These are phyloP conservation scores for Yarrowia porcina DNA, from an alignment of 805 yeast species.

Conservation along the genomic window DNA sequence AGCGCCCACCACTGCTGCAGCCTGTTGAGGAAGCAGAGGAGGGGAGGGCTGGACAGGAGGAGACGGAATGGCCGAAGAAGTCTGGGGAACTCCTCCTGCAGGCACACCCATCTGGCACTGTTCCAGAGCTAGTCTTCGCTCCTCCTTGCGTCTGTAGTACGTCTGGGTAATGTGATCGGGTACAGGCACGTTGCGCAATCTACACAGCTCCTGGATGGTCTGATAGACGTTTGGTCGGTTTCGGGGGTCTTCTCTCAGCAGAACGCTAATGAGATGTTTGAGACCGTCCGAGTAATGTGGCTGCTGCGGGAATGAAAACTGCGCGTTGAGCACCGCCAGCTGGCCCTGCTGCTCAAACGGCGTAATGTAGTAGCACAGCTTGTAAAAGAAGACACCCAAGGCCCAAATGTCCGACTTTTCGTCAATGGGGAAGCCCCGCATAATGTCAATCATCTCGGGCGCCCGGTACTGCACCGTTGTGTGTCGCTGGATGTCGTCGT, in stretches of 20 bases:
- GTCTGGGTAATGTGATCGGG: constrained; percentile 42
- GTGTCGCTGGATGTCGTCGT: constrained; percentile 81
- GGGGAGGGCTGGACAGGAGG: constrained; percentile 21
- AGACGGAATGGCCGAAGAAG: constrained; percentile 29
- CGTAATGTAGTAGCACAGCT: constrained; percentile 86
- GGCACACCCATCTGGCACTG: neutral
- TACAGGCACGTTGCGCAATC: constrained; percentile 53
- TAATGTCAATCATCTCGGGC: constrained; percentile 94
- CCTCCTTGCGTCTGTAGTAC: constrained; percentile 28
- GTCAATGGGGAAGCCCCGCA: constrained; percentile 78
- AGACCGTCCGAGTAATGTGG: constrained; percentile 72
- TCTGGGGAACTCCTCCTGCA: neutral
- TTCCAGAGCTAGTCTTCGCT: constrained; percentile 3
- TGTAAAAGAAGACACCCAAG: constrained; percentile 84
- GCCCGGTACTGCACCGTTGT: constrained; percentile 95
- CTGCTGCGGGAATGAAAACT: constrained; percentile 65
- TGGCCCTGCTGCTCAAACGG: constrained; percentile 87
- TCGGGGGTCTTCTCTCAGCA: constrained; percentile 79
- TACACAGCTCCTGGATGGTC: constrained; percentile 60
- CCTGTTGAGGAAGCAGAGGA: constrained; percentile 3
- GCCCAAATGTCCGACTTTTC: constrained; percentile 98
- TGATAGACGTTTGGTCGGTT: constrained; percentile 86
- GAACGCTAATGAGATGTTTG: constrained; percentile 68
- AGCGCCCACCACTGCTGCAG: neutral
- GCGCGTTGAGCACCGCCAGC: constrained; percentile 79